Evolutionary conservation across 495 filamentous ascomycete genomes (phyloP), one percentile per base, ranked within the genome.

Genomic region (Xylaria telfairii): DNA sequence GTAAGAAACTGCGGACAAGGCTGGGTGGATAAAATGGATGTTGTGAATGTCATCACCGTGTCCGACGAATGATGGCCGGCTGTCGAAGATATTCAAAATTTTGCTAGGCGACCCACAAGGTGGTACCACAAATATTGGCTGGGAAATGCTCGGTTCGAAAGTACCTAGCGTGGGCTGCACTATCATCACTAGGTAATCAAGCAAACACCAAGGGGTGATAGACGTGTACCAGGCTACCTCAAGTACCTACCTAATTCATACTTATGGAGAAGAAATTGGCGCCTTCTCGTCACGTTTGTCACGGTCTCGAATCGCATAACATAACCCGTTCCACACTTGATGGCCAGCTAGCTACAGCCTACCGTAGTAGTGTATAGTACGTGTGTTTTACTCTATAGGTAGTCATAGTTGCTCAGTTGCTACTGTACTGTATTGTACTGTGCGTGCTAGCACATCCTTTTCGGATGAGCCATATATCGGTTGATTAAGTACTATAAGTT

Each of bases 141-240:
- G 59, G 59, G 37, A 62, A 62, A 44, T 62, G 59, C 59, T 12
- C 59, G 37, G 17, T 62, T 28, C 8, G 37, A 24, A 62, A 41
- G 59, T 62, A 62, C 24, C 51, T 54, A 10, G 21, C 4, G 26
- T 54, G 51, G 51, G 24, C 24, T 30, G 51, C 51, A 54, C 51
- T 54, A 54, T 54, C 51, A 54, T 26, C 26, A 7, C 51, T 54
- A 30, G 21, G 3, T 37, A 37, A 8, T 21, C 19, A 47, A 47
- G 19, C 44, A 47, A 47, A 47, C 44, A 47, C 44, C 4, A 15
- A 53, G 24, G 24, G 24, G 9, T 53, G 24, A 53, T 44, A 4
- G 17, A 44, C 12, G 6, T 41, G 39, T 12, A 41, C 39, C 12
- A 9, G 39, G 12, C 39, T 41, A 10, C 1, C 5, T 41, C n/a